These are phyloP conservation scores for Salix exigua DNA, from an alignment of 345 rosid genomes.

Conservation along the genomic window DNA sequence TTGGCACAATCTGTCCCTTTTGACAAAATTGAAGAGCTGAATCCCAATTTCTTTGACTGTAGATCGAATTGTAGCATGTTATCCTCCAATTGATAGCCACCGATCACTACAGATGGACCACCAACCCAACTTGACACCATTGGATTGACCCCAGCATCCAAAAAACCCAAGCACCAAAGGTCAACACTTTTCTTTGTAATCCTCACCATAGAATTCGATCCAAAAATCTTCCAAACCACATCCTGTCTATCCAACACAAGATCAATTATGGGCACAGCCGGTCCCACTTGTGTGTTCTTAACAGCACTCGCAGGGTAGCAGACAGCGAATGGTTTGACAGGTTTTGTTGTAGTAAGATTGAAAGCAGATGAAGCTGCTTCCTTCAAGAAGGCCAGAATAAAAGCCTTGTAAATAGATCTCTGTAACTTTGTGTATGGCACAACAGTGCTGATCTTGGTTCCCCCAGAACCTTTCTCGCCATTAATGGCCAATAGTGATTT, in stretches of 20 bases:
- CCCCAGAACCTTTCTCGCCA: conserved; percentile 6
- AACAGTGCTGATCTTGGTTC: conserved; percentile 25
- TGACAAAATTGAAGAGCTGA: not conserved
- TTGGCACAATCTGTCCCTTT: not conserved
- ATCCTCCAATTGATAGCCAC: not conserved
- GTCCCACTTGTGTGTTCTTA: too few species aligned
- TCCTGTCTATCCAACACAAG: too few species aligned
- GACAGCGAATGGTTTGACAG: too few species aligned
- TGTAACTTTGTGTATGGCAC: conserved; percentile 29
- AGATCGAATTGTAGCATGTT: not conserved
- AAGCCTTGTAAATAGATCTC: conserved; percentile 24
- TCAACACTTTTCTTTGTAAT: not conserved
- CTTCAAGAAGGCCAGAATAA: conserved; percentile 2
- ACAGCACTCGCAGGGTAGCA: too few species aligned
- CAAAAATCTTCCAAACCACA: not conserved
- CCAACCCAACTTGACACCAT: not conserved
- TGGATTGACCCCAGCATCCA: not conserved
- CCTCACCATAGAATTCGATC: not conserved
- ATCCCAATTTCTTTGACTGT: not conserved
- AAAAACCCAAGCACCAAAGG: too few species aligned
- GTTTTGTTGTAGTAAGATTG: conserved; percentile 1
- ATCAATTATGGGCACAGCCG: too few species aligned
- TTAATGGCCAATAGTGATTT: not conserved
- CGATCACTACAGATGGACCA: not conserved
- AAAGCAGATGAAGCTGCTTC: not conserved